Conservation (phyloP, 768 basidiomycete species). For the Pleurotus tuoliensis region DNA sequence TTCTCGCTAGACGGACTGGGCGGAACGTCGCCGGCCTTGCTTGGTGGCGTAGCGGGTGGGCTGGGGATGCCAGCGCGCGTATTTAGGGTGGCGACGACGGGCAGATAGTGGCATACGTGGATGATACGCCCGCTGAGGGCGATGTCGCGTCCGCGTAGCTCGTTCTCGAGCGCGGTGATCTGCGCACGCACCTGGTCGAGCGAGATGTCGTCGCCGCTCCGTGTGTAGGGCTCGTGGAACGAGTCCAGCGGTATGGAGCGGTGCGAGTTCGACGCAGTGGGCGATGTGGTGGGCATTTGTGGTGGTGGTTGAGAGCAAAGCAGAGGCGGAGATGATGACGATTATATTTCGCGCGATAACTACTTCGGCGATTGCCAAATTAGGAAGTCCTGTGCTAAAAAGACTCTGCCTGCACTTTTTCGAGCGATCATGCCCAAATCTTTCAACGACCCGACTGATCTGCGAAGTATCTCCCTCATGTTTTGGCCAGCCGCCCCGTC, state of each 20-base stretch:
- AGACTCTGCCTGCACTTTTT: slow-evolving; percentile 3
- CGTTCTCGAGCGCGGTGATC: slow-evolving; percentile 66
- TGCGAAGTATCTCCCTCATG: slow-evolving; percentile 9
- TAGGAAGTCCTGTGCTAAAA: slow-evolving; percentile 7
- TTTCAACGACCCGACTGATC: slow-evolving; percentile 3
- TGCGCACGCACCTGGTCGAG: slow-evolving; percentile 72
- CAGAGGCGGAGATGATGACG: slow-evolving; percentile 1
- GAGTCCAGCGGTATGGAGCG: slow-evolving; percentile 51
- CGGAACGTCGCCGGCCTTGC: slow-evolving; percentile 45
- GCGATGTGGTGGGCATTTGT: slow-evolving; percentile 1
- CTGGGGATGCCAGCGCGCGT: slow-evolving; percentile 49
- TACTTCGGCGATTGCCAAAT: not conserved
- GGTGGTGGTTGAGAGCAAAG: not conserved
- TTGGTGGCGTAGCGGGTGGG: slow-evolving; percentile 79
- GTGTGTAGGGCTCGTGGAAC: slow-evolving; percentile 68
- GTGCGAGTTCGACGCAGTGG: not conserved
- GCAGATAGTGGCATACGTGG: slow-evolving; percentile 89
- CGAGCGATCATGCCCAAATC: slow-evolving; percentile 8
- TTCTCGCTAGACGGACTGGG: slow-evolving; percentile 23
- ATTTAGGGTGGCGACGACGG: slow-evolving; percentile 65
- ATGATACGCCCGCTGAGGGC: slow-evolving; percentile 84
- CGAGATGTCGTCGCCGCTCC: slow-evolving; percentile 60
- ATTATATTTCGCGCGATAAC: slow-evolving; percentile 2
- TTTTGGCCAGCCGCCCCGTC: not conserved
- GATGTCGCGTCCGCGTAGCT: slow-evolving; percentile 66